phyloP scores from a whole-genome alignment of 768 basidiomycete species.

The Agrocybe pediades region DNA sequence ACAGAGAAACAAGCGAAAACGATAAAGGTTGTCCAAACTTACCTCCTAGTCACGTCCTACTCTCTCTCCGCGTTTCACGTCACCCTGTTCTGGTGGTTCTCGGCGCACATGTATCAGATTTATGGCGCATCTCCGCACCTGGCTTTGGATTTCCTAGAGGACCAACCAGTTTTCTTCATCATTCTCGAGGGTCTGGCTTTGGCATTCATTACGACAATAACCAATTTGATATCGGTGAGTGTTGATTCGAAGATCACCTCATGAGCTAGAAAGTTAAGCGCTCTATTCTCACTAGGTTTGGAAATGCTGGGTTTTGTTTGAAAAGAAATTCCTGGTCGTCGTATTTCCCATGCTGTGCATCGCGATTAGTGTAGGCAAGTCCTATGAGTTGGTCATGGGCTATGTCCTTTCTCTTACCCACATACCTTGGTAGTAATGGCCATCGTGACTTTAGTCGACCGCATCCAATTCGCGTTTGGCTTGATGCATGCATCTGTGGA shows the following conservation, averaged over 20 bases:
- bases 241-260: neutral
- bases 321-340: neutral
- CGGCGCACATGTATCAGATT: neutral
- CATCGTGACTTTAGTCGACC: neutral
- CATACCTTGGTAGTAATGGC: neutral
- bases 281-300: neutral
- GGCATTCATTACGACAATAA: neutral
- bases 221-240: neutral
- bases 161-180: neutral
- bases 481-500: neutral
- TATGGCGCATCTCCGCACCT: neutral
- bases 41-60: neutral
- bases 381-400: no score
- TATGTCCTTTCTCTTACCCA: no score
- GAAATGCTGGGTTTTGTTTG: neutral
- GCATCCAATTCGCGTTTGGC: neutral
- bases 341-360: neutral
- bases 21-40: neutral
- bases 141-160: neutral
- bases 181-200: neutral
- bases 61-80: neutral
- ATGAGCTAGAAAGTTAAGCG: neutral
- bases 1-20: neutral
- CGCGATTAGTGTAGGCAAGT: neutral
- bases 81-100: neutral